Percentiles rank a stretch among this genome's conserved stretches.
phyloP scores from a whole-genome alignment of 768 basidiomycete species.

The Suillus subaureus region DNA sequence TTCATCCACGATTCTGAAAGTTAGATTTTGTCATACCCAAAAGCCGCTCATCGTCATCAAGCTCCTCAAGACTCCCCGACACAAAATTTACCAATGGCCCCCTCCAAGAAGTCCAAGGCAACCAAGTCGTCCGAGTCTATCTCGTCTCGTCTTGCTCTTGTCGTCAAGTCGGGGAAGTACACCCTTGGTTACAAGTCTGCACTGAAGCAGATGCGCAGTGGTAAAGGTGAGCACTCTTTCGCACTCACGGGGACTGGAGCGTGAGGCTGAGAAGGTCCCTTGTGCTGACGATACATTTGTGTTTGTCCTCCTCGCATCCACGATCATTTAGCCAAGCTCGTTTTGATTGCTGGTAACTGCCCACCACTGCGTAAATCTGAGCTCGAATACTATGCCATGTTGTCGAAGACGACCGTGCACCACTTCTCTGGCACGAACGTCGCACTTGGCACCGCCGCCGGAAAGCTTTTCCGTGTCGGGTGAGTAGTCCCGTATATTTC shows the following conservation, averaged over 20 bases:
- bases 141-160: conserved; percentile 87
- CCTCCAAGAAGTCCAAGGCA: conserved; percentile 93
- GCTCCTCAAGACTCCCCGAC: conserved; percentile 18
- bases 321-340: conserved; percentile 80
- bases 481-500: conserved; percentile 34
- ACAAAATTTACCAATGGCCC: conserved; percentile 68
- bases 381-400: conserved; percentile 99
- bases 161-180: conserved; percentile 99
- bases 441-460: conserved; percentile 97
- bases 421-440: conserved; percentile 98
- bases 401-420: conserved; percentile 98
- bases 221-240: conserved; percentile 80
- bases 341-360: conserved; percentile 98
- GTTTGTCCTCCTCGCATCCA: conserved; percentile 16
- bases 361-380: conserved; percentile 99
- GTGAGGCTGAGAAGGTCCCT: conserved; percentile 99
- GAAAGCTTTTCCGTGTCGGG: conserved; percentile 99
- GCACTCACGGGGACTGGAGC: conserved; percentile 92
- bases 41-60: conserved; percentile 10
- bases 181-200: conserved; percentile 97
- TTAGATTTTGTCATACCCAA: conserved; percentile 17
- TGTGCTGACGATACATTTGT: conserved; percentile 56
- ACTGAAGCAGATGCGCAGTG: conserved; percentile 96
- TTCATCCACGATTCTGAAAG: conserved; percentile 18
- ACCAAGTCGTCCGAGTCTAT: conserved; percentile 94